Percentiles rank a stretch among this genome's conserved stretches.
Conservation (phyloP, 176 grass and related monocot genomes). For the Leersia perrieri region DNA sequence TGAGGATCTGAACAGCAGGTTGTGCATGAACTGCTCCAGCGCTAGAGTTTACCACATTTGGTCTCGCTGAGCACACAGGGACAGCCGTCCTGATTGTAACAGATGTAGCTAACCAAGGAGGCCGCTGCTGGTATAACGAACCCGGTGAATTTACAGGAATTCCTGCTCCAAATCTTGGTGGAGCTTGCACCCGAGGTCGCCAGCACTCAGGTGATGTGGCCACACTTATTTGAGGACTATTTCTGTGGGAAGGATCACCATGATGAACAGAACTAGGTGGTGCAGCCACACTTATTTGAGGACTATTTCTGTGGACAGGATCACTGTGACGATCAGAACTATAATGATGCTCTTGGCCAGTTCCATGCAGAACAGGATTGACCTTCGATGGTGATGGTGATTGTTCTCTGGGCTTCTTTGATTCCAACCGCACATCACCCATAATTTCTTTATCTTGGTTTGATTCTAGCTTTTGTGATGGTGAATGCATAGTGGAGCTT, state of each 20-base stretch:
- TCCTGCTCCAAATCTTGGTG: background rate
- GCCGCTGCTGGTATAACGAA: constrained; percentile 28
- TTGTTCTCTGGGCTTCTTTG: constrained; percentile 21
- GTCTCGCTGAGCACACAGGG: constrained; percentile 56
- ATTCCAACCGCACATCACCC: constrained; percentile 3
- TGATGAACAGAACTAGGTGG: background rate
- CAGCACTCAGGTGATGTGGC: constrained; percentile 1
- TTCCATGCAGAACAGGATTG: background rate
- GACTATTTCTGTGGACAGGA: constrained; percentile 18
- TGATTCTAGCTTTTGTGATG: background rate
- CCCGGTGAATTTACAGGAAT: background rate
- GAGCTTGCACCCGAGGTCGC: constrained; percentile 2
- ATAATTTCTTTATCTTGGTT: constrained; percentile 5
- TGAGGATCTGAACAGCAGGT: constrained; percentile 11
- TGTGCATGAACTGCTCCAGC: constrained; percentile 7
- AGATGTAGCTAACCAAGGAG: constrained; percentile 44
- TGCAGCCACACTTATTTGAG: background rate
- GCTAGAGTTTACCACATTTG: constrained; percentile 17
- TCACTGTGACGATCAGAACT: constrained; percentile 6
- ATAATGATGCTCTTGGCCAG: constrained; percentile 1
- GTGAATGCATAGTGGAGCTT: constrained; percentile 4
- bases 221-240: constrained; percentile 2
- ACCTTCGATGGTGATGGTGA: background rate
- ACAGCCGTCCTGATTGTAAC: constrained; percentile 51
- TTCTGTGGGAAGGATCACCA: constrained; percentile 2